A percentile compares a stretch with the other conserved stretches of the same genome.
Conservation (phyloP, 345 rosid genomes). For the Erodium maritimum region DNA sequence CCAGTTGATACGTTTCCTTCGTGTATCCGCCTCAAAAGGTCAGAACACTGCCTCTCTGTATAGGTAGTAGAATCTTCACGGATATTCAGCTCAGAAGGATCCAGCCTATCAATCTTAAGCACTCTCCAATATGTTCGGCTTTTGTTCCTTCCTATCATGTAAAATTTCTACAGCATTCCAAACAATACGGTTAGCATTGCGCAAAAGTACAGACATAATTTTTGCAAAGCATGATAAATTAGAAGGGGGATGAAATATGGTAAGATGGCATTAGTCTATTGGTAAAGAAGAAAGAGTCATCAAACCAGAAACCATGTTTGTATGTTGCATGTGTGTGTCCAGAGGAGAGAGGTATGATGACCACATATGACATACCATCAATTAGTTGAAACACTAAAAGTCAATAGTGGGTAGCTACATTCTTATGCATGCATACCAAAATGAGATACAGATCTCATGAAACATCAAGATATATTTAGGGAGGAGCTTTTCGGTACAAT, state of each 20-base stretch:
- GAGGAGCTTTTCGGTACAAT: too few species aligned
- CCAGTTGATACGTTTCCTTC: constrained; percentile 92
- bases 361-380: too few species aligned
- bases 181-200: neutral
- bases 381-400: too few species aligned
- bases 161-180: constrained; percentile 44
- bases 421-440: too few species aligned
- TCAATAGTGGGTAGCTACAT: too few species aligned
- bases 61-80: constrained; percentile 75
- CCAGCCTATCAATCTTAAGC: constrained; percentile 62
- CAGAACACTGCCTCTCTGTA: constrained; percentile 55
- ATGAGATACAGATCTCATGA: too few species aligned
- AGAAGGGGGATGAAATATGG: neutral
- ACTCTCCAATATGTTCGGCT: constrained; percentile 64
- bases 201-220: neutral
- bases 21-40: constrained; percentile 68
- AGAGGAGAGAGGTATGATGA: too few species aligned
- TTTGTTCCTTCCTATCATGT: constrained; percentile 71
- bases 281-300: neutral
- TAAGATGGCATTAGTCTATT: neutral
- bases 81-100: constrained; percentile 61
- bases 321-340: too few species aligned
- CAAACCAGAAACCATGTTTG: neutral
- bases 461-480: too few species aligned
- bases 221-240: neutral